These are phyloP conservation scores for Nicotiana knightiana DNA, from an alignment of 257 asterid genomes.

Conservation along the genomic window DNA sequence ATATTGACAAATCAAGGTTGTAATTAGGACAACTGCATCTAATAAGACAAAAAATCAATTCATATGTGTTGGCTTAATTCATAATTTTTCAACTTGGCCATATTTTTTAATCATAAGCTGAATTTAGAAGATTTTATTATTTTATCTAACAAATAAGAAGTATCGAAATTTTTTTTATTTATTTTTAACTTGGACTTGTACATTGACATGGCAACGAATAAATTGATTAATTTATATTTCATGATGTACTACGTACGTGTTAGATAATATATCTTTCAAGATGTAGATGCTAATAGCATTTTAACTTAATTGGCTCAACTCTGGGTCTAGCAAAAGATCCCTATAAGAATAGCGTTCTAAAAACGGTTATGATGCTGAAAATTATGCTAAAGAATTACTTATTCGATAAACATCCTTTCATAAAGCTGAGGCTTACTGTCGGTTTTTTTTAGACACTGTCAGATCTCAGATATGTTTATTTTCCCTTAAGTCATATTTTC, in stretches of 20 bases:
- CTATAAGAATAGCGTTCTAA: no score
- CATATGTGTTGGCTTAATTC: background rate
- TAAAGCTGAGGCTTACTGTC: no score
- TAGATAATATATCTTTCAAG: background rate
- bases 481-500: no score
- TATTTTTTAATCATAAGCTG: background rate
- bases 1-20: background rate
- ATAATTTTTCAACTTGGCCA: constrained; percentile 7
- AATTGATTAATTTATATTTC: background rate
- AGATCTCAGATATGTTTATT: no score
- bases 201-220: constrained; percentile 3
- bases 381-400: no score
- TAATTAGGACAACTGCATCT: background rate
- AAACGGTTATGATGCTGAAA: no score
- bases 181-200: background rate
- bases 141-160: background rate
- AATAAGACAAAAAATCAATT: constrained; percentile 6
- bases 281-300: background rate
- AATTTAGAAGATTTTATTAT: background rate
- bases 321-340: no score
- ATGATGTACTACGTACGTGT: background rate
- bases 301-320: no score
- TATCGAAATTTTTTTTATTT: background rate
- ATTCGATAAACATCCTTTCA: no score
- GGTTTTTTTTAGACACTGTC: no score